Percentiles rank a stretch among this genome's conserved stretches.
Evolutionary conservation across 805 yeast genomes (phyloP).

Genomic region (Blastobotrys parvus): DNA sequence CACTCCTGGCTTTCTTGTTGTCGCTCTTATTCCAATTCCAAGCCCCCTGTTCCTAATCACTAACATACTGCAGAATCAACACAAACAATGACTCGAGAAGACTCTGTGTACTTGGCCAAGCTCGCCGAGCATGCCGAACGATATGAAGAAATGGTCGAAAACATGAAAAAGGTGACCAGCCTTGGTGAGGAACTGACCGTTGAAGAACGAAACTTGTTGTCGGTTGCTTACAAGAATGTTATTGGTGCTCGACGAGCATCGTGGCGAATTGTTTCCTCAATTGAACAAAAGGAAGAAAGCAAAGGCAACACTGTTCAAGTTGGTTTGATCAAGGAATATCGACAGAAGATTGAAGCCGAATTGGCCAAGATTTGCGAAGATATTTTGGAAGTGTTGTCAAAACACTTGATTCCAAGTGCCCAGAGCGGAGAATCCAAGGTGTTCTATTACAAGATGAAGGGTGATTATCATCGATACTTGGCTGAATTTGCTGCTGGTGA

Average conservation of each 20-base stretch:
- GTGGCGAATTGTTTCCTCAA: conserved; percentile 97
- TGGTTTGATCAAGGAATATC: conserved; percentile 81
- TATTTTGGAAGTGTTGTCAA: conserved; percentile 76
- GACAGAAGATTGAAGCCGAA: conserved; percentile 89
- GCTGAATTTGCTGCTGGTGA: conserved; percentile 94
- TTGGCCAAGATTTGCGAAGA: conserved; percentile 91
- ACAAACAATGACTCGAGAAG: conserved; percentile 15
- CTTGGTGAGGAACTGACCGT: conserved; percentile 92
- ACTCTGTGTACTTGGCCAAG: conserved; percentile 58
- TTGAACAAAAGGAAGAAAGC: conserved; percentile 96
- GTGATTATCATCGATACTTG: conserved; percentile 98
- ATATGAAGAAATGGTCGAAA: conserved; percentile 98
- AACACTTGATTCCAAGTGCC: conserved; percentile 89
- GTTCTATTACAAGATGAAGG: conserved; percentile 98
- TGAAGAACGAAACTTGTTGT: conserved; percentile 94
- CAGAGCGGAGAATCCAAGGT: conserved; percentile 97
- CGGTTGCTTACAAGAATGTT: conserved; percentile 97
- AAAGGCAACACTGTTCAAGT: conserved; percentile 92
- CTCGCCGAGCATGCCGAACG: conserved; percentile 99
- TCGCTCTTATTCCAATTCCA: no score
- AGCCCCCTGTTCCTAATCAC: no score
- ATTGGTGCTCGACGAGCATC: conserved; percentile 99
- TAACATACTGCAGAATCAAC: conserved; percentile 10
- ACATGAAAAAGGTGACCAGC: conserved; percentile 95
- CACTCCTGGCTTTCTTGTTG: no score